A percentile compares a stretch with the other conserved stretches of the same genome.
These are phyloP conservation scores for Haplosporangium sp. DNA, from an alignment of 371 early-diverging fungal genomes.

Conservation along the genomic window DNA sequence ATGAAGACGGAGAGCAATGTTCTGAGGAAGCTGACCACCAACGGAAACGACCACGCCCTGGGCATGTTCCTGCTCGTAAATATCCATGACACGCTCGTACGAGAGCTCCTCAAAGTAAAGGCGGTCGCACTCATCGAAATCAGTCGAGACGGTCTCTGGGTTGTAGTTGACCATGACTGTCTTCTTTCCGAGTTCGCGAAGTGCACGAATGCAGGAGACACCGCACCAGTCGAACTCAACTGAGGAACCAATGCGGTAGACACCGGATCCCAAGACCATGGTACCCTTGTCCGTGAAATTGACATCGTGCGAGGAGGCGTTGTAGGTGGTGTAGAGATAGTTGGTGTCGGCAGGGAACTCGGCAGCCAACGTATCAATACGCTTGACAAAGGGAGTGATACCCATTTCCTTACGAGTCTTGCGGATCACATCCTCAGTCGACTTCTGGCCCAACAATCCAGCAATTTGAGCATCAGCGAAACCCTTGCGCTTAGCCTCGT, in stretches of 20 bases:
- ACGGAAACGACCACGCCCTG: conserved; percentile 87
- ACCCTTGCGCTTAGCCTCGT: conserved; percentile 84
- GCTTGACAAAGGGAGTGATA: conserved; percentile 90
- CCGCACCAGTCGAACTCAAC: conserved; percentile 97
- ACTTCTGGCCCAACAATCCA: conserved; percentile 57
- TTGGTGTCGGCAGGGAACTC: conserved; percentile 95
- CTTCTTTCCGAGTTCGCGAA: conserved; percentile 80
- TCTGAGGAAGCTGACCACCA: conserved; percentile 95
- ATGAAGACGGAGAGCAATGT: conserved; percentile 89
- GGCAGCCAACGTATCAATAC: conserved; percentile 93
- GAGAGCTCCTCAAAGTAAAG: conserved; percentile 94
- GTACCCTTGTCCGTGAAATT: conserved; percentile 86
- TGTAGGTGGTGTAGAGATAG: conserved; percentile 95
- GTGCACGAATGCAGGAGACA: conserved; percentile 83
- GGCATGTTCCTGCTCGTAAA: conserved; percentile 87
- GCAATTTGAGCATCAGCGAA: conserved; percentile 93
- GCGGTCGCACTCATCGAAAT: conserved; percentile 95
- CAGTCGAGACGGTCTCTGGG: conserved; percentile 96
- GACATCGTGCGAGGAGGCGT: conserved; percentile 87
- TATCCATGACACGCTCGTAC: conserved; percentile 93
- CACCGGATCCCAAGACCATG: conserved; percentile 96
- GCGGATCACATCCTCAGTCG: conserved; percentile 75
- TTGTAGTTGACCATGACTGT: conserved; percentile 98
- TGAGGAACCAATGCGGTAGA: conserved; percentile 93
- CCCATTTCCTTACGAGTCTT: conserved; percentile 69